Evolutionary conservation across 2,329 filamentous ascomycete genomes (phyloP).

Genomic region (Sodiomyces alkalinus): DNA sequence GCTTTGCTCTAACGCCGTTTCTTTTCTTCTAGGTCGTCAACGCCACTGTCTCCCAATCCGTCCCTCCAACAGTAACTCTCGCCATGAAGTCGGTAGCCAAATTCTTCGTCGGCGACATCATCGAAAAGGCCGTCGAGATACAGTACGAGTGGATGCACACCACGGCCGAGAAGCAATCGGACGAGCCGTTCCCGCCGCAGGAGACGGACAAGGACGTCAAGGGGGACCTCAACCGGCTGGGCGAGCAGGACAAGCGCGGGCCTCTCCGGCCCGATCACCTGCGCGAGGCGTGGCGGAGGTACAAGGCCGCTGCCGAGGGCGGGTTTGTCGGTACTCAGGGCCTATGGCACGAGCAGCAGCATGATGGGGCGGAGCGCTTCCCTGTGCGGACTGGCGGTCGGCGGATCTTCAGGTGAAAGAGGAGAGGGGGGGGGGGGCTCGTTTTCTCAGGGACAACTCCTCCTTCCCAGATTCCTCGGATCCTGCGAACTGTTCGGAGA

Average conservation of each 20-base stretch:
- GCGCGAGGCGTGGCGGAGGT: slow-evolving; percentile 55
- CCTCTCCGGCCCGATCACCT: slow-evolving; percentile 62
- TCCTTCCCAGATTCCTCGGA: no score
- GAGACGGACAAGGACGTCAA: slow-evolving; percentile 13
- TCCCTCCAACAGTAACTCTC: slow-evolving; percentile 56
- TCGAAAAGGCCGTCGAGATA: slow-evolving; percentile 54
- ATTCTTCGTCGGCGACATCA: slow-evolving; percentile 60
- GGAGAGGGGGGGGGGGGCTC: no score
- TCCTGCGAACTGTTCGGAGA: no score
- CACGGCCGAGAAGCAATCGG: slow-evolving; percentile 39
- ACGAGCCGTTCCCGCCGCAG: slow-evolving; percentile 28
- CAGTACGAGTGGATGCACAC: slow-evolving; percentile 56
- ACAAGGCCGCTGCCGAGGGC: slow-evolving; percentile 47
- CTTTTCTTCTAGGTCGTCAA: slow-evolving; percentile 49
- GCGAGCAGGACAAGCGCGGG: slow-evolving; percentile 26
- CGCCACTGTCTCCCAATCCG: slow-evolving; percentile 66
- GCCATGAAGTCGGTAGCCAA: slow-evolving; percentile 66
- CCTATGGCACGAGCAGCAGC: slow-evolving; percentile 45
- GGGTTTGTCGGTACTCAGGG: slow-evolving; percentile 45
- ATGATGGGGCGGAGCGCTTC: slow-evolving; percentile 44
- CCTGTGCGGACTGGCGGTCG: slow-evolving; percentile 34
- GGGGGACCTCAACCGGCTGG: slow-evolving; percentile 14
- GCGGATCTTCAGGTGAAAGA: slow-evolving; percentile 37
- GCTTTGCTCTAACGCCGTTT: neutral
- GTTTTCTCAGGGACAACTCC: no score